Conservation (phyloP, 306 rosid species). For the Vigna angularis region DNA sequence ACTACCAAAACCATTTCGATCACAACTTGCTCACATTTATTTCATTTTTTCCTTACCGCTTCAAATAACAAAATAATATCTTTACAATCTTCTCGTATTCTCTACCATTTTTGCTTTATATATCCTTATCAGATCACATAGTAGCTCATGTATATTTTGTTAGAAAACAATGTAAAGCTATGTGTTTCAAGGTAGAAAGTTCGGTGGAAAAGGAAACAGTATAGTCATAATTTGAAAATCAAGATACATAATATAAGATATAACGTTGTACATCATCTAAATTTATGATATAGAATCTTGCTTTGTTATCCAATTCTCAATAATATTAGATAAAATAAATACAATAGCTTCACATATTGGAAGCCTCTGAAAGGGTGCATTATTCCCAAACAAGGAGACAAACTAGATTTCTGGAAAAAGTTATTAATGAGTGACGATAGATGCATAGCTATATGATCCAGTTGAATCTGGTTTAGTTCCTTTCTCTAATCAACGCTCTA, state of each 20-base stretch:
- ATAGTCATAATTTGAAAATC: not conserved
- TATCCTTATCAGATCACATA: not conserved
- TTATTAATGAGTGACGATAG: not conserved
- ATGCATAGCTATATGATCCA: not conserved
- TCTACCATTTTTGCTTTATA: not conserved
- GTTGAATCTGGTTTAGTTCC: not conserved
- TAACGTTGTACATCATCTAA: too few species aligned
- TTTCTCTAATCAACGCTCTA: not conserved
- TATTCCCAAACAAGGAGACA: not conserved
- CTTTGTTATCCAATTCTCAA: not conserved
- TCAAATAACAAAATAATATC: not conserved
- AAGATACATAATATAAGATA: too few species aligned
- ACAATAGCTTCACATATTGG: not conserved
- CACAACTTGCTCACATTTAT: constrained; percentile 7
- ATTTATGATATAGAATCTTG: too few species aligned
- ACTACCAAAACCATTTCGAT: constrained; percentile 7
- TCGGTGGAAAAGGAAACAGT: not conserved
- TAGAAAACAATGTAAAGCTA: not conserved
- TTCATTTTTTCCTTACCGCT: not conserved
- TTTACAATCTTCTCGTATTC: not conserved
- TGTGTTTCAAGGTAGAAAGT: too few species aligned
- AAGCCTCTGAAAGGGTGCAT: not conserved
- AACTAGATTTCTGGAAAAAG: not conserved
- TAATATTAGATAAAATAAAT: not conserved
- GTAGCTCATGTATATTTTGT: not conserved